Evolutionary conservation across 2,329 filamentous ascomycete species (phyloP).

Genomic region (Colletotrichum spinosum): DNA sequence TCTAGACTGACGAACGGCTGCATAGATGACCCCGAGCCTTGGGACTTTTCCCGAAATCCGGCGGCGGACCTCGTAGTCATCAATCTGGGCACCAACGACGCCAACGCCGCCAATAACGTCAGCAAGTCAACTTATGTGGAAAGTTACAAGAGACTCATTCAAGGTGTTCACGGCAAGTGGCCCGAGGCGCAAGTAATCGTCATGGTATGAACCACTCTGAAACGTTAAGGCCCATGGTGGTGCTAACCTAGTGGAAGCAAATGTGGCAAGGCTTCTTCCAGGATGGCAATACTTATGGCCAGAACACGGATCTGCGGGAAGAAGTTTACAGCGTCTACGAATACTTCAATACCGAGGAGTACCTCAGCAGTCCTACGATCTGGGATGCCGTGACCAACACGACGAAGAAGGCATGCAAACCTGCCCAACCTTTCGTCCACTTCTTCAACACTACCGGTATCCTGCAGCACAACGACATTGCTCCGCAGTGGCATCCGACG

Average conservation of each 20-base stretch:
- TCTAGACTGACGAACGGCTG: constrained; percentile 5
- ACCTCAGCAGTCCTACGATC: constrained; percentile 51
- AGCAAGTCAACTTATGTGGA: constrained; percentile 52
- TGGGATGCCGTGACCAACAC: constrained; percentile 55
- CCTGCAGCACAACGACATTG: constrained; percentile 71
- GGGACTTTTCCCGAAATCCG: constrained; percentile 56
- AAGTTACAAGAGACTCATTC: constrained; percentile 56
- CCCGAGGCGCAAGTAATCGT: constrained; percentile 58
- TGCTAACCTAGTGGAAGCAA: constrained; percentile 47
- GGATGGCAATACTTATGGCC: constrained; percentile 61
- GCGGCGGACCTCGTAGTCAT: constrained; percentile 59
- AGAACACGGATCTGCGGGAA: constrained; percentile 58
- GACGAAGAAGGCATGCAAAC: constrained; percentile 45
- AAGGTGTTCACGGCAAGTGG: constrained; percentile 59
- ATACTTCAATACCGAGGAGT: constrained; percentile 61
- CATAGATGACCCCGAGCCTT: constrained; percentile 55
- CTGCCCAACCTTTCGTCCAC: constrained; percentile 62
- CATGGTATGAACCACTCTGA: constrained; percentile 49
- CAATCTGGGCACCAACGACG: constrained; percentile 61
- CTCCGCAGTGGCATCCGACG: constrained; percentile 68
- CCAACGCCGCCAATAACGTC: constrained; percentile 55
- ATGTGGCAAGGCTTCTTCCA: constrained; percentile 67
- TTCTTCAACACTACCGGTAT: constrained; percentile 73
- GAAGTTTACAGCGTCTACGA: constrained; percentile 63
- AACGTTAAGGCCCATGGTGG: background rate